phyloP scores from a whole-genome alignment of 2,329 filamentous ascomycete genomes.

The Sclerotinia subarctica region DNA sequence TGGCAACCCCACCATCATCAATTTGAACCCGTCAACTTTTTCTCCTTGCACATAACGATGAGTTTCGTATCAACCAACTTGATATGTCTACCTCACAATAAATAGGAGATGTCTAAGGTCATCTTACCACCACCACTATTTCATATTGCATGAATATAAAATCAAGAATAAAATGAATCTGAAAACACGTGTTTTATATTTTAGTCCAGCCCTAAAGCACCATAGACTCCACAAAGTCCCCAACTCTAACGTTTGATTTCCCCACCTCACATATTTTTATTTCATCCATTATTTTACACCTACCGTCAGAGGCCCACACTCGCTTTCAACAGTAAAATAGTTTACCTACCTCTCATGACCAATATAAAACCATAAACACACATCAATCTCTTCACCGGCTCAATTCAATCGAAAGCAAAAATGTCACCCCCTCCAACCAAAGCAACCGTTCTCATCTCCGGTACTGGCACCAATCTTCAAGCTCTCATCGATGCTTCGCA shows the following conservation, averaged over 20 bases:
- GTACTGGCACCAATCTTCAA: constrained; percentile 69
- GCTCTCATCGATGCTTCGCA: constrained; percentile 51
- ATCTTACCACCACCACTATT: neutral
- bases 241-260: neutral
- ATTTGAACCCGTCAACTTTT: neutral
- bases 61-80: neutral
- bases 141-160: neutral
- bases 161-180: neutral
- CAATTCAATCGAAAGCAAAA: neutral
- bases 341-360: neutral
- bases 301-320: neutral
- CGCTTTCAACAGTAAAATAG: neutral
- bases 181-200: neutral
- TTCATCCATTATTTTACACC: neutral
- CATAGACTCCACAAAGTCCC: constrained; percentile 4
- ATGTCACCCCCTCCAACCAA: constrained; percentile 31
- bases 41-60: neutral
- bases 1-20: neutral
- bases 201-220: constrained; percentile 5
- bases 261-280: constrained; percentile 8
- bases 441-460: constrained; percentile 61
- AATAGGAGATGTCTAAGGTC: neutral
- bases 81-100: too few relatives aligned
- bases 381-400: neutral
- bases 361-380: neutral